Evolutionary conservation across 352 stramenopile species (phyloP).

Genomic region (Stramenopiles sp.): DNA sequence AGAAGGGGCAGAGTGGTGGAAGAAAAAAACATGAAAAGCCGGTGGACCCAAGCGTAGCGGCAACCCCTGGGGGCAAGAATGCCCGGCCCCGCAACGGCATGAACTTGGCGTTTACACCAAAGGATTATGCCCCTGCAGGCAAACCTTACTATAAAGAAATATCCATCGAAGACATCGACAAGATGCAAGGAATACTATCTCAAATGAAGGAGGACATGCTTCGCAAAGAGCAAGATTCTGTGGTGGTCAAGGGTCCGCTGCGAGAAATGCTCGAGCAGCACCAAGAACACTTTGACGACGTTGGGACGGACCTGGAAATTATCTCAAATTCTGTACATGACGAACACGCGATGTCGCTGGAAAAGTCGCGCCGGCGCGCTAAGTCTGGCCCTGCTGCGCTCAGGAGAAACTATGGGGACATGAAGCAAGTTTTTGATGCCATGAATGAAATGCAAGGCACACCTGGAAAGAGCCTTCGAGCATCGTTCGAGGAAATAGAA

Average conservation of each 20-base stretch:
- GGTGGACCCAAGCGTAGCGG: neutral
- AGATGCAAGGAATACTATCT: neutral
- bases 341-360: neutral
- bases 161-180: conserved; percentile 12
- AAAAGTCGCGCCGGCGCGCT: neutral
- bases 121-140: no score
- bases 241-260: neutral
- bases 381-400: conserved; percentile 4
- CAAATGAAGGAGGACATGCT: neutral
- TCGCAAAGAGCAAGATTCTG: neutral
- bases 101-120: conserved; percentile 6
- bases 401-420: neutral
- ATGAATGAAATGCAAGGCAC: conserved; percentile 5
- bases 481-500: conserved; percentile 7
- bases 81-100: neutral
- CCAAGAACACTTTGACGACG: neutral
- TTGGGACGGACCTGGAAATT: conserved; percentile 4
- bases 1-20: neutral
- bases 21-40: neutral
- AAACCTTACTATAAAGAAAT: no score
- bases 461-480: neutral
- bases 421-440: conserved; percentile 2
- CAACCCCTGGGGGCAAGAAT: no score
- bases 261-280: neutral
- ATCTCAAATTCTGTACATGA: neutral